These are phyloP conservation scores for Coemansia reversa DNA, from an alignment of 192 early-diverging fungal species.

Conservation along the genomic window DNA sequence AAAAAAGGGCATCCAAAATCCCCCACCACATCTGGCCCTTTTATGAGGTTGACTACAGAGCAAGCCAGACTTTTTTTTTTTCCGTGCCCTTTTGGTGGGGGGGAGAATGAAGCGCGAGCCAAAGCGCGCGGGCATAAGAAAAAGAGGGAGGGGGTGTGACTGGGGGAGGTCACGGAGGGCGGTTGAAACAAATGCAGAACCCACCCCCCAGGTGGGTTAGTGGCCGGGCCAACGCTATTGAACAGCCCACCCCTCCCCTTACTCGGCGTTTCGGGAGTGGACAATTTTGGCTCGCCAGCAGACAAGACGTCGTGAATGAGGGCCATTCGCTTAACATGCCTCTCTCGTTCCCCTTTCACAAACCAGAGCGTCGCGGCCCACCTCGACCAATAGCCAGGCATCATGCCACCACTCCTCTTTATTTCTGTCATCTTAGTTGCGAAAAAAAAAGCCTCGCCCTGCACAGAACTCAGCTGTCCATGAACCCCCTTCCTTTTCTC, in stretches of 20 bases:
- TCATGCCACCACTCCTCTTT: neutral
- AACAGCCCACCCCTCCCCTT: neutral
- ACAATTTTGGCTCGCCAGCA: neutral
- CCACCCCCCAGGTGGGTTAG: conserved; percentile 10
- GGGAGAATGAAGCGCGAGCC: neutral
- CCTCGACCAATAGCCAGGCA: neutral
- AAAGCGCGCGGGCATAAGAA: conserved; percentile 1
- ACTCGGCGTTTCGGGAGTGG: neutral
- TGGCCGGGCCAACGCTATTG: neutral
- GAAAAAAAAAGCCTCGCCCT: neutral
- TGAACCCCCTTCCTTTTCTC: neutral
- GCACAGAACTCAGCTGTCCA: neutral
- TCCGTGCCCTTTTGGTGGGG: neutral
- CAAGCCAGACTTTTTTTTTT: conserved; percentile 7
- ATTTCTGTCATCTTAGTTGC: neutral
- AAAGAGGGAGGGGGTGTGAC: conserved; percentile 27
- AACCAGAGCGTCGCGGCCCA: neutral
- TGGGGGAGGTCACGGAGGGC: conserved; percentile 29
- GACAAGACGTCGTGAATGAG: neutral
- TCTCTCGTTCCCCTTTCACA: neutral
- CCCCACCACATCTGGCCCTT: neutral
- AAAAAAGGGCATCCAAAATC: conserved; percentile 1
- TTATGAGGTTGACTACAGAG: neutral
- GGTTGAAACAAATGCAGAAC: conserved; percentile 48
- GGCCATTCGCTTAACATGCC: neutral